phyloP scores from a whole-genome alignment of 1,139 yeast genomes.

The Pichia sp. region DNA sequence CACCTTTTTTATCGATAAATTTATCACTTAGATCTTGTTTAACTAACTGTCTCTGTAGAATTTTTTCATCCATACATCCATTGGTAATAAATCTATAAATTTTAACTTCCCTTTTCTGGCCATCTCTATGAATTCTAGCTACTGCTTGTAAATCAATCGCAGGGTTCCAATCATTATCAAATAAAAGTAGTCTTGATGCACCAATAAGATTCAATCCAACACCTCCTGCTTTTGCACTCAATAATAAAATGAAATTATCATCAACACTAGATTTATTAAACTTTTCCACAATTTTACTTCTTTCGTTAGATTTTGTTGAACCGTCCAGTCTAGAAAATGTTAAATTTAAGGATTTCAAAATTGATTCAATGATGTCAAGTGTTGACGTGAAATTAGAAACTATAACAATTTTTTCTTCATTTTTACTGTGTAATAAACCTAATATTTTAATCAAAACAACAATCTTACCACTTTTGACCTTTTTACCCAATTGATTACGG shows the following conservation, averaged over 20 bases:
- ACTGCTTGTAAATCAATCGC: constrained; percentile 89
- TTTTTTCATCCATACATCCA: constrained; percentile 92
- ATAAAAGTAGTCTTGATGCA: constrained; percentile 75
- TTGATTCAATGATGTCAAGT: constrained; percentile 61
- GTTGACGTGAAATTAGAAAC: constrained; percentile 90
- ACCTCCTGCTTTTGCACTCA: constrained; percentile 93
- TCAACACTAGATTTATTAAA: constrained; percentile 51
- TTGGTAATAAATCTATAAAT: constrained; percentile 79
- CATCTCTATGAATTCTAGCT: constrained; percentile 94
- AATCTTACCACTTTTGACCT: constrained; percentile 49
- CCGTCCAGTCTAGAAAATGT: constrained; percentile 74
- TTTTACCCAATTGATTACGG: constrained; percentile 25
- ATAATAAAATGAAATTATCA: constrained; percentile 55
- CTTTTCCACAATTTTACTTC: constrained; percentile 59
- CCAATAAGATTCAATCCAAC: constrained; percentile 87
- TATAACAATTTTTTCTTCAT: constrained; percentile 69
- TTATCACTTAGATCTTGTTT: constrained; percentile 75
- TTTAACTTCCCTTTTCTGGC: constrained; percentile 72
- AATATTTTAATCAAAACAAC: constrained; percentile 49
- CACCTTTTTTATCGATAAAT: constrained; percentile 52
- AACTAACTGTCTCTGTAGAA: constrained; percentile 86
- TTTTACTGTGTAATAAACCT: constrained; percentile 35
- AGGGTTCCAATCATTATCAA: constrained; percentile 55
- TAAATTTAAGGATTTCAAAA: constrained; percentile 46
- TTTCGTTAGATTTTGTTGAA: constrained; percentile 56